Conservation (phyloP, 2,329 filamentous ascomycete species). For the Zarea fungicola region DNA sequence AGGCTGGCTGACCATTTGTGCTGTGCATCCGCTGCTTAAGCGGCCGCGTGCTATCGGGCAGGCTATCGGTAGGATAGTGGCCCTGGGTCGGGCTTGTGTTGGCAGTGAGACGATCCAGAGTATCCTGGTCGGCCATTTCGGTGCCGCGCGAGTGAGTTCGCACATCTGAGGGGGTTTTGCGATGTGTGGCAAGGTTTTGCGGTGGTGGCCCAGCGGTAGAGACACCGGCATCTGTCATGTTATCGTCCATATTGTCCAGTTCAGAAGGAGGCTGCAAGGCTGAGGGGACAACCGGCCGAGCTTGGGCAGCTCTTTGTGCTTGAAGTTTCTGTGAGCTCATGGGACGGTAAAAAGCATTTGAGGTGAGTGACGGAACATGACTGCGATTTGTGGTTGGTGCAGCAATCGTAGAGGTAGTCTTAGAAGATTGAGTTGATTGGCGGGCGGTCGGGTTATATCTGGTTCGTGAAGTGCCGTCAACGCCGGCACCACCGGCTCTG, state of each 20-base stretch:
- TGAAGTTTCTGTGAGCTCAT: constrained; percentile 96
- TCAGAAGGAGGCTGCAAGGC: constrained; percentile 31
- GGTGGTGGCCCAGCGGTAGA: constrained; percentile 42
- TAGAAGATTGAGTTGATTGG: constrained; percentile 40
- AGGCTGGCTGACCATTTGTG: constrained; percentile 24
- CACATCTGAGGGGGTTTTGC: constrained; percentile 30
- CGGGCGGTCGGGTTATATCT: constrained; percentile 39
- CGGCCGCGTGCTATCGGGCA: constrained; percentile 74
- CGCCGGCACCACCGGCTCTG: constrained; percentile 26
- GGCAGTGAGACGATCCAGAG: constrained; percentile 63
- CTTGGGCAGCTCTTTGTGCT: constrained; percentile 67
- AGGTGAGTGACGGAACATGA: constrained; percentile 84
- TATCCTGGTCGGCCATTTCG: constrained; percentile 70
- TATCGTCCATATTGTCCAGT: constrained; percentile 30
- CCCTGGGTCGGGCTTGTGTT: constrained; percentile 68
- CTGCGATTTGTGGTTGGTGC: constrained; percentile 60
- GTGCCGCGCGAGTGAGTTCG: constrained; percentile 71
- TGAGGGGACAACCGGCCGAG: constrained; percentile 40
- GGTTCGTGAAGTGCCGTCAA: constrained; percentile 45
- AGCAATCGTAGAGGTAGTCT: constrained; percentile 43
- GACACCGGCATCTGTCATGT: constrained; percentile 40
- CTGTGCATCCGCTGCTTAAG: constrained; percentile 47
- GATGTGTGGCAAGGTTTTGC: constrained; percentile 23
- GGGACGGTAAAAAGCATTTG: constrained; percentile 88
- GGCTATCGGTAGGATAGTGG: constrained; percentile 52